These are phyloP conservation scores for Ceratocystis ficicola DNA, from an alignment of 2,329 filamentous ascomycete species.

Conservation along the genomic window DNA sequence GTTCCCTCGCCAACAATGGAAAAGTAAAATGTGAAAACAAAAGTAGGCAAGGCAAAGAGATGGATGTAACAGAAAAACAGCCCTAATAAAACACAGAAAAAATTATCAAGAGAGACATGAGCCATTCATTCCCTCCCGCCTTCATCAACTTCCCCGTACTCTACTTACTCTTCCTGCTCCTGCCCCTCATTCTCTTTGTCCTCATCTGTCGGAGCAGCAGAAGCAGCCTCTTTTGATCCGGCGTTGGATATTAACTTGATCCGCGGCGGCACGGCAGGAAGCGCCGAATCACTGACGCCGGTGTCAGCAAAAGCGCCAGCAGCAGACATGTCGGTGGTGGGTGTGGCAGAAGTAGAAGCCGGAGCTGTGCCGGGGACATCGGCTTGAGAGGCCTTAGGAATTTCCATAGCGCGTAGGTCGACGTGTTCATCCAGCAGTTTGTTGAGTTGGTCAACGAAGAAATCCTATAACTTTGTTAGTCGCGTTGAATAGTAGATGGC, in stretches of 20 bases:
- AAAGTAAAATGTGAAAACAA: conserved; percentile 11
- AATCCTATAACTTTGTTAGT: conserved; percentile 46
- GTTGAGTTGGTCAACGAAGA: conserved; percentile 42
- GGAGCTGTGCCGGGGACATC: conserved; percentile 19
- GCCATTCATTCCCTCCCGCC: background rate
- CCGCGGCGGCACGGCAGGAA: conserved; percentile 9
- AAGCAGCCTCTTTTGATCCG: conserved; percentile 28
- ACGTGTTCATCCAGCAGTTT: conserved; percentile 43
- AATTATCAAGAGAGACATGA: conserved; percentile 15
- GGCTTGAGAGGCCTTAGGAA: conserved; percentile 27
- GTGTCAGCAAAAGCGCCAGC: background rate
- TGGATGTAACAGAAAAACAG: background rate
- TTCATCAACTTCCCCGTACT: conserved; percentile 2
- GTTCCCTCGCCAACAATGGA: conserved; percentile 1
- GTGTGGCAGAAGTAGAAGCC: background rate
- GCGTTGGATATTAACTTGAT: conserved; percentile 35
- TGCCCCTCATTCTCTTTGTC: background rate
- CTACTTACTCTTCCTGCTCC: background rate
- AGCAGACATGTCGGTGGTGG: conserved; percentile 23
- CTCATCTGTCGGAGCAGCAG: background rate
- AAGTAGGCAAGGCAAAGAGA: background rate
- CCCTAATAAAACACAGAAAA: conserved; percentile 13
- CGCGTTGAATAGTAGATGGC: conserved; percentile 24
- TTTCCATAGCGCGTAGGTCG: conserved; percentile 45
- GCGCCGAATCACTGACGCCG: background rate